Percentiles rank a stretch among this genome's conserved stretches.
Conservation (phyloP, 2,329 filamentous ascomycete species). For the Coniochaeta ligniaria region DNA sequence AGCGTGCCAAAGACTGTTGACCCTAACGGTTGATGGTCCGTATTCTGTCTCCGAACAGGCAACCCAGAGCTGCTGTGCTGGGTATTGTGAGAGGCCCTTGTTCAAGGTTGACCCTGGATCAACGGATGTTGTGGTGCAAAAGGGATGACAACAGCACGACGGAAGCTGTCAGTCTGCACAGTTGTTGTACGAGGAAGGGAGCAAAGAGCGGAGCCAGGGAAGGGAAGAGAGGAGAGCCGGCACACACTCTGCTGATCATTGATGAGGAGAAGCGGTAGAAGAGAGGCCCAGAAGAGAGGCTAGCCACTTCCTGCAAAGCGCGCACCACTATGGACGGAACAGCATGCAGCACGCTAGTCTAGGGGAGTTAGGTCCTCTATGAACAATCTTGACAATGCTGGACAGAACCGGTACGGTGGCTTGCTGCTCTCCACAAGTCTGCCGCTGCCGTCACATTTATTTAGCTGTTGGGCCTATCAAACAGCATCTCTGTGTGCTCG, state of each 20-base stretch:
- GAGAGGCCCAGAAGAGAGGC: no score
- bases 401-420: background rate
- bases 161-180: background rate
- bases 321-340: background rate
- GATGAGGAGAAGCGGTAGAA: background rate
- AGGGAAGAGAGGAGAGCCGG: background rate
- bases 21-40: background rate
- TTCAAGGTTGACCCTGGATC: background rate
- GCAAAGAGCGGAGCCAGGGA: background rate
- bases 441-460: background rate
- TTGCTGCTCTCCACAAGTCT: background rate
- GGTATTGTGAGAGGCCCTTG: background rate
- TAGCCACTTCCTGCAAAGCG: background rate
- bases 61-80: background rate
- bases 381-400: background rate
- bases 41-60: background rate
- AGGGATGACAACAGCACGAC: background rate
- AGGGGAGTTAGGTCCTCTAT: background rate
- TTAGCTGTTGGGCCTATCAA: background rate
- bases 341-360: slow-evolving; percentile 1
- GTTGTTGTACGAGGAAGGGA: background rate
- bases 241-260: background rate
- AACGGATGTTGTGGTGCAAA: background rate
- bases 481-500: background rate
- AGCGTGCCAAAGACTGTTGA: background rate